Evolutionary conservation across 495 filamentous ascomycete species (phyloP), one percentile per base, ranked within the genome.

Genomic region (Elaphomyces granulatus): DNA sequence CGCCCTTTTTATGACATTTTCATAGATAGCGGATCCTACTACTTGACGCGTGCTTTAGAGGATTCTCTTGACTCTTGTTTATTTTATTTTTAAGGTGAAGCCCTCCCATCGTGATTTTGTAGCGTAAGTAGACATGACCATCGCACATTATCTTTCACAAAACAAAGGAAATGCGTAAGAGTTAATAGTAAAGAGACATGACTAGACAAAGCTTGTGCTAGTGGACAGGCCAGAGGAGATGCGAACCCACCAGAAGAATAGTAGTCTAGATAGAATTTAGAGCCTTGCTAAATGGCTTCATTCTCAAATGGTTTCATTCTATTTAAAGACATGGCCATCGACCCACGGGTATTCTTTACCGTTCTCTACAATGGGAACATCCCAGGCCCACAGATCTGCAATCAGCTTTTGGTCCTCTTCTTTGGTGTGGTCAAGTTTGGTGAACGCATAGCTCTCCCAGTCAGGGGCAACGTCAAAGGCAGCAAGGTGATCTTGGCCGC

Each of bases 271-370:
- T n/a, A n/a, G n/a, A n/a, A n/a, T n/a, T n/a, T n/a, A n/a, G n/a
- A n/a, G n/a, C n/a, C n/a, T n/a, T n/a, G n/a, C n/a, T n/a, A n/a
- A n/a, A n/a, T n/a, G n/a, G n/a, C n/a, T n/a, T n/a, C n/a, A n/a
- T n/a, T n/a, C n/a, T n/a, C 8, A 14, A 16, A 35, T 21, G 15
- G 19, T 10, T 7, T 48, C 50, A 55, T 70, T 72, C 12, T 90
- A 98, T 80, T 96, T 98, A 80, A 96, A 96, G 59, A 94, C 85
- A 75, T 99, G 94, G 54, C 92, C 92, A 50, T 87, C 83, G 55
- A 79, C 81, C 69, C 63, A 74, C 44, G 67, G 58, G 52, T 74
- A 87, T 59, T 74, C 76, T 78, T 96, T 92, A 66, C 78, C 88
- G 51, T 78, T 62, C 51, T 84, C 70, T 48, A 64, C 61, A 49